A percentile compares a stretch with the other conserved stretches of the same genome.
These are phyloP conservation scores for Apiospora aurea DNA, from an alignment of 2,329 filamentous ascomycete genomes.

Conservation along the genomic window DNA sequence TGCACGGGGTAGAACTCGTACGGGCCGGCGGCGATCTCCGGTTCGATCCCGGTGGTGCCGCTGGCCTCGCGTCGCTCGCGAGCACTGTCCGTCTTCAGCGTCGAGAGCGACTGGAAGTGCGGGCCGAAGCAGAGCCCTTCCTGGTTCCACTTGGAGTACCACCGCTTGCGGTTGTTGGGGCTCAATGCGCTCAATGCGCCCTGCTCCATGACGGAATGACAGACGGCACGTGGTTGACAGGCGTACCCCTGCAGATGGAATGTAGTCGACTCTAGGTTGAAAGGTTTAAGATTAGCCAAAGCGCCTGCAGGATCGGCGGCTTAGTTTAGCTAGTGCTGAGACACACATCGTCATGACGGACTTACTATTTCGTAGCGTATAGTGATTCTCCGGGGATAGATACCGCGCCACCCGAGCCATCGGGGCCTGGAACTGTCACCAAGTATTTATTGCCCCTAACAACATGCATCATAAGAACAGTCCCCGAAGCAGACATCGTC, in stretches of 20 bases:
- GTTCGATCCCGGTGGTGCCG: not conserved
- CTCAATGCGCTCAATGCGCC: not conserved
- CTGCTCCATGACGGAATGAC: no score
- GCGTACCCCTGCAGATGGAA: not conserved
- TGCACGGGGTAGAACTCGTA: slow-evolving; percentile 28
- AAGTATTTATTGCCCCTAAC: no score
- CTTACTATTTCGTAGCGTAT: not conserved
- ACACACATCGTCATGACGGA: not conserved
- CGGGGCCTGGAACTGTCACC: no score
- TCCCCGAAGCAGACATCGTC: no score
- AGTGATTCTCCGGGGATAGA: no score
- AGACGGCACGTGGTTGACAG: no score
- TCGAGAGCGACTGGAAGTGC: slow-evolving; percentile 30
- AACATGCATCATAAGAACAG: no score
- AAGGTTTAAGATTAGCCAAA: not conserved
- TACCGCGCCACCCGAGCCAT: no score
- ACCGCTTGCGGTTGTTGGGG: slow-evolving; percentile 29
- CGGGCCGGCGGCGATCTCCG: not conserved
- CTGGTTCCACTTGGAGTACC: slow-evolving; percentile 32
- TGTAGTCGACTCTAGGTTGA: not conserved
- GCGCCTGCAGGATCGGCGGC: not conserved
- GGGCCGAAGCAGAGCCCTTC: slow-evolving; percentile 34
- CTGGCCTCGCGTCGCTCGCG: not conserved
- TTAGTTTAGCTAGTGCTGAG: not conserved
- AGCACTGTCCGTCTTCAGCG: slow-evolving; percentile 26